Conservation (phyloP, 1,284 basidiomycete species). For the Ceratobasidium sp. region DNA sequence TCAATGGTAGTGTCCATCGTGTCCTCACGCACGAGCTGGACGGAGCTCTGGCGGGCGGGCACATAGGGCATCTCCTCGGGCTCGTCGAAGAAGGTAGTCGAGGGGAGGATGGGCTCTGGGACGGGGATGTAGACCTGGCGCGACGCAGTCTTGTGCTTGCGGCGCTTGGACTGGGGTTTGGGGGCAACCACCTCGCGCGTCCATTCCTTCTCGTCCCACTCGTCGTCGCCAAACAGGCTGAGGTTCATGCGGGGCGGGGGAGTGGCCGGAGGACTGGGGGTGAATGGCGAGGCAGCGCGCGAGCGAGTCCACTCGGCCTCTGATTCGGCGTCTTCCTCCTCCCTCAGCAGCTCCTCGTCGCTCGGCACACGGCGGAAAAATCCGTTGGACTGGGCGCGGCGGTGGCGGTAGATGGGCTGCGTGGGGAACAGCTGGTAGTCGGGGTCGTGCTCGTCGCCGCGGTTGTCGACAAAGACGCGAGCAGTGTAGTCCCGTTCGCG, state of each 20-base stretch:
- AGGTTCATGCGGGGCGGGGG: neutral
- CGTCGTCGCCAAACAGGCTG: slow-evolving; percentile 16
- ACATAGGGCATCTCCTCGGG: slow-evolving; percentile 2
- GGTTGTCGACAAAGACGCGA: slow-evolving; percentile 8
- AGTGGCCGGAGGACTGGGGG: neutral
- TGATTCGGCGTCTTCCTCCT: neutral
- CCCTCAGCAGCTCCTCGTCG: neutral
- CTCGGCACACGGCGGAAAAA: too few relatives aligned
- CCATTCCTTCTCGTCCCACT: slow-evolving; percentile 35
- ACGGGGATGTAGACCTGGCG: slow-evolving; percentile 20
- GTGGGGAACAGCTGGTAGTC: slow-evolving; percentile 34
- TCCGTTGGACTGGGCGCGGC: neutral
- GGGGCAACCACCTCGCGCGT: slow-evolving; percentile 12
- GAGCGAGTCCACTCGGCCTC: neutral
- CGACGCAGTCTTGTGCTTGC: slow-evolving; percentile 20
- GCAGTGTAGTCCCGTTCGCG: neutral
- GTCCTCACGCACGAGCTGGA: slow-evolving; percentile 13
- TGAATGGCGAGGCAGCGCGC: slow-evolving; percentile 19
- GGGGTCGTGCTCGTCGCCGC: slow-evolving; percentile 20
- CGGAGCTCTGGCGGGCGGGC: slow-evolving; percentile 11
- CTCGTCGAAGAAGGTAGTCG: slow-evolving; percentile 4
- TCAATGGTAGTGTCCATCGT: slow-evolving; percentile 11
- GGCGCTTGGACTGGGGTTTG: slow-evolving; percentile 9
- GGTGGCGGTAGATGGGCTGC: neutral
- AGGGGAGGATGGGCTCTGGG: neutral